A percentile compares a stretch with the other conserved stretches of the same genome.
phyloP scores from a whole-genome alignment of 2,329 filamentous ascomycete species.

The Xylaria sp. region DNA sequence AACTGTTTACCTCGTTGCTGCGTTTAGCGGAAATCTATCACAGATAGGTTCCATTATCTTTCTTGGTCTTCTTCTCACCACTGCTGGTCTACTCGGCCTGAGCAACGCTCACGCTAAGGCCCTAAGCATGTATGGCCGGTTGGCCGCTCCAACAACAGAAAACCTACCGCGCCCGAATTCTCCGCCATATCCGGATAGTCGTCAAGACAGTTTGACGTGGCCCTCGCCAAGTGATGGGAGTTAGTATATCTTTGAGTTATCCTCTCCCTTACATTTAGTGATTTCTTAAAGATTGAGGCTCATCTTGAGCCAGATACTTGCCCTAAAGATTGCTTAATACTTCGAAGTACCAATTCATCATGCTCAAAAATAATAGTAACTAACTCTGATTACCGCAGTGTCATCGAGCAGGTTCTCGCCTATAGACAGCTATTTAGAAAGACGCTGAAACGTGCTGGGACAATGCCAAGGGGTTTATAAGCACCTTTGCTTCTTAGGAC shows the following conservation, averaged over 20 bases:
- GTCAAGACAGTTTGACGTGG: constrained; percentile 36
- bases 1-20: constrained; percentile 66
- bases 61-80: constrained; percentile 61
- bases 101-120: constrained; percentile 61
- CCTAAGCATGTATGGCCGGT: constrained; percentile 62
- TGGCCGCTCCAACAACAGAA: constrained; percentile 51
- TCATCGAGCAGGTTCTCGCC: constrained; percentile 42
- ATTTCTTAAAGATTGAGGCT: neutral
- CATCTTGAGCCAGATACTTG: neutral
- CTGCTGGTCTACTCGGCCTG: constrained; percentile 62
- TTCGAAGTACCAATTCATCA: neutral
- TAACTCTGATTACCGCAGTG: constrained; percentile 7
- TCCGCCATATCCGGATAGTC: constrained; percentile 41
- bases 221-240: constrained; percentile 37
- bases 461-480: neutral
- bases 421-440: constrained; percentile 44
- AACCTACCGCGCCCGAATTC: constrained; percentile 34
- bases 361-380: neutral
- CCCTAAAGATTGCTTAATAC: neutral
- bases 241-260: neutral
- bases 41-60: constrained; percentile 63
- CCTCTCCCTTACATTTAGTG: neutral
- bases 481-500: neutral
- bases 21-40: constrained; percentile 64
- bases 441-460: constrained; percentile 28